Percentiles rank a stretch among this genome's conserved stretches.
These are phyloP conservation scores for Rhododendron mucronatum DNA, from an alignment of 148 eudicot genomes.

Conservation along the genomic window DNA sequence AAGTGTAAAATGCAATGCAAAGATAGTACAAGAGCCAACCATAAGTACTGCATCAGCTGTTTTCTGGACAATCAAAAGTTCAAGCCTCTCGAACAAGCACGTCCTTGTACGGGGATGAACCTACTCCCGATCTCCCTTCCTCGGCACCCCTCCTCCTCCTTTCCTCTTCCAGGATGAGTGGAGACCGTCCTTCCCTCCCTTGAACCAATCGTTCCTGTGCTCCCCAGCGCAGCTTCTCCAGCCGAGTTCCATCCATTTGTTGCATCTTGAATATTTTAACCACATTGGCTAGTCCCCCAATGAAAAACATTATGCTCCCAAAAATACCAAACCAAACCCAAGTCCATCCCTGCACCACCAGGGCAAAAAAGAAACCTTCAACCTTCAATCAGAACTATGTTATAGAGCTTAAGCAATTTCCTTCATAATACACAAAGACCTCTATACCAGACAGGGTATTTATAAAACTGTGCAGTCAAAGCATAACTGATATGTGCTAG, in stretches of 20 bases:
- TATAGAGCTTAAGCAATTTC: neutral
- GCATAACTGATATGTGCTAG: neutral
- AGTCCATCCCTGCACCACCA: slow-evolving; percentile 39
- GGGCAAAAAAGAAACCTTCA: neutral
- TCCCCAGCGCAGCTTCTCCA: slow-evolving; percentile 85
- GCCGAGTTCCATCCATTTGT: slow-evolving; percentile 47
- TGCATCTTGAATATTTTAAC: slow-evolving; percentile 86
- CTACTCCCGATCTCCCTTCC: slow-evolving; percentile 4
- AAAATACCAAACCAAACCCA: slow-evolving; percentile 70
- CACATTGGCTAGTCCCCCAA: slow-evolving; percentile 74
- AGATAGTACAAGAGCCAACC: neutral
- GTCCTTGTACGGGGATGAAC: slow-evolving; percentile 57
- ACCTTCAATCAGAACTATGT: neutral
- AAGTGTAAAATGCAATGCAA: neutral
- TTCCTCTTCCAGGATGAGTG: slow-evolving; percentile 39
- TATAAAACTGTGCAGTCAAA: neutral
- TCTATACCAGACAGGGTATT: neutral
- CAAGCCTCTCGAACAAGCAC: slow-evolving; percentile 52
- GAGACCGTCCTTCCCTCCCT: slow-evolving; percentile 55
- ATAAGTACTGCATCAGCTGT: neutral
- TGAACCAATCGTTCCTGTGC: slow-evolving; percentile 64
- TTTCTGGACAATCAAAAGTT: neutral
- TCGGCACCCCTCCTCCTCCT: slow-evolving; percentile 9
- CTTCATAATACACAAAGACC: neutral
- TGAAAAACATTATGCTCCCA: slow-evolving; percentile 58